Conservation (phyloP, 1,284 basidiomycete species). For the Boletus subluridellus region DNA sequence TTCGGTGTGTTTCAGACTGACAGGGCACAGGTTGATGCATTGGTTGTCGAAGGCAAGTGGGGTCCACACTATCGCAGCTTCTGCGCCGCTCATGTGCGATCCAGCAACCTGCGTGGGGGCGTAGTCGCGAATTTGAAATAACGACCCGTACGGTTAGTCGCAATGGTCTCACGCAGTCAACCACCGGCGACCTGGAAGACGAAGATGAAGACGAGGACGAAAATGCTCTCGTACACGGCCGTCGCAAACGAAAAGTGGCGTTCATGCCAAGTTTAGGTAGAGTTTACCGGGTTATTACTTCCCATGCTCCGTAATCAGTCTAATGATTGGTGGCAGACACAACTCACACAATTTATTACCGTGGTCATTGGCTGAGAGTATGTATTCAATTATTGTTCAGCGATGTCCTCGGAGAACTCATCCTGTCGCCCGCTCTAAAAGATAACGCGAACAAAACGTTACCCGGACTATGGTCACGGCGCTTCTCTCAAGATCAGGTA, state of each 20-base stretch:
- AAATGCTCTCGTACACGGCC: slow-evolving; percentile 56
- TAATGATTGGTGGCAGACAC: slow-evolving; percentile 51
- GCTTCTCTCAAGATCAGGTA: slow-evolving; percentile 76
- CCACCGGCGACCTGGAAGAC: slow-evolving; percentile 71
- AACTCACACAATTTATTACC: slow-evolving; percentile 82
- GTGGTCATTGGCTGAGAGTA: slow-evolving; percentile 80
- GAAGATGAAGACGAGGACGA: slow-evolving; percentile 61
- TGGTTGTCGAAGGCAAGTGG: slow-evolving; percentile 70
- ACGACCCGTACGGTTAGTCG: slow-evolving; percentile 69
- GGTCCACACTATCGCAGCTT: slow-evolving; percentile 5
- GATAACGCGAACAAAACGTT: slow-evolving; percentile 76
- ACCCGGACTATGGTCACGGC: slow-evolving; percentile 67
- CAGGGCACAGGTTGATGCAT: slow-evolving; percentile 68
- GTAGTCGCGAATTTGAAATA: slow-evolving; percentile 81
- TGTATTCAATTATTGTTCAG: slow-evolving; percentile 26
- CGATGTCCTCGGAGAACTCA: slow-evolving; percentile 26
- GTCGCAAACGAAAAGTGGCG: slow-evolving; percentile 68
- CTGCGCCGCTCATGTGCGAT: slow-evolving; percentile 15
- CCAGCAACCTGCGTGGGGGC: slow-evolving; percentile 81
- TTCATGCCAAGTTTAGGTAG: slow-evolving; percentile 74
- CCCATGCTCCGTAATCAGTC: slow-evolving; percentile 18
- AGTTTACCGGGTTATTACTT: slow-evolving; percentile 29
- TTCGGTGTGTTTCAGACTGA: slow-evolving; percentile 10
- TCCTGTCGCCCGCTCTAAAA: slow-evolving; percentile 33
- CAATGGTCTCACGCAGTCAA: slow-evolving; percentile 59